Evolutionary conservation across 495 filamentous ascomycete species (phyloP).

Genomic region (Penicillium cosmopolitanum): DNA sequence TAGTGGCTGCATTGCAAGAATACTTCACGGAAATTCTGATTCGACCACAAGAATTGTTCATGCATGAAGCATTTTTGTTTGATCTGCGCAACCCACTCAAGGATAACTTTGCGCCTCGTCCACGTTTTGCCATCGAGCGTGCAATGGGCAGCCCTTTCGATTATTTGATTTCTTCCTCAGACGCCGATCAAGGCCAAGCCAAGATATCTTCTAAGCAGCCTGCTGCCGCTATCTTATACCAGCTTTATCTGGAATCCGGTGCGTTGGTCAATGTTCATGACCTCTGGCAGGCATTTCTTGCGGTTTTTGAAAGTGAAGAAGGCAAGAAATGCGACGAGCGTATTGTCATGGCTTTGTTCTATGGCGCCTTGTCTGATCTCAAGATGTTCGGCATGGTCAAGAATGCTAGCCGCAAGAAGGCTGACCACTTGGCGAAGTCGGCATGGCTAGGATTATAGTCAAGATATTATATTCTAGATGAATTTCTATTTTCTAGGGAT

Average conservation of each 20-base stretch:
- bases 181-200: slow-evolving; percentile 31
- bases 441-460: slow-evolving; percentile 67
- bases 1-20: slow-evolving; percentile 57
- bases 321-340: slow-evolving; percentile 52
- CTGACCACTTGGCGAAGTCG: slow-evolving; percentile 86
- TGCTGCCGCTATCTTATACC: slow-evolving; percentile 80
- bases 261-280: slow-evolving; percentile 86
- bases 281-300: slow-evolving; percentile 85
- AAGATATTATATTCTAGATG: too few relatives aligned
- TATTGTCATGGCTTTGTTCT: slow-evolving; percentile 72
- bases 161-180: slow-evolving; percentile 73
- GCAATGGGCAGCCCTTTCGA: slow-evolving; percentile 81
- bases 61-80: slow-evolving; percentile 84
- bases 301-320: slow-evolving; percentile 69
- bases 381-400: slow-evolving; percentile 85
- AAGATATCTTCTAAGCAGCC: slow-evolving; percentile 68
- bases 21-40: slow-evolving; percentile 58
- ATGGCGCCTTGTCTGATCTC: slow-evolving; percentile 80
- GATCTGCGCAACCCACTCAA: slow-evolving; percentile 78
- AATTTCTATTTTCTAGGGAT: slow-evolving; percentile 3
- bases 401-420: slow-evolving; percentile 78
- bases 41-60: slow-evolving; percentile 64
- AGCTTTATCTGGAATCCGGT: slow-evolving; percentile 88
- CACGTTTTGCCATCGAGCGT: slow-evolving; percentile 77
- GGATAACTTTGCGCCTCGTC: slow-evolving; percentile 80